These are phyloP conservation scores for Leccinum glutinopallens DNA, from an alignment of 1,284 basidiomycete species.

Conservation along the genomic window DNA sequence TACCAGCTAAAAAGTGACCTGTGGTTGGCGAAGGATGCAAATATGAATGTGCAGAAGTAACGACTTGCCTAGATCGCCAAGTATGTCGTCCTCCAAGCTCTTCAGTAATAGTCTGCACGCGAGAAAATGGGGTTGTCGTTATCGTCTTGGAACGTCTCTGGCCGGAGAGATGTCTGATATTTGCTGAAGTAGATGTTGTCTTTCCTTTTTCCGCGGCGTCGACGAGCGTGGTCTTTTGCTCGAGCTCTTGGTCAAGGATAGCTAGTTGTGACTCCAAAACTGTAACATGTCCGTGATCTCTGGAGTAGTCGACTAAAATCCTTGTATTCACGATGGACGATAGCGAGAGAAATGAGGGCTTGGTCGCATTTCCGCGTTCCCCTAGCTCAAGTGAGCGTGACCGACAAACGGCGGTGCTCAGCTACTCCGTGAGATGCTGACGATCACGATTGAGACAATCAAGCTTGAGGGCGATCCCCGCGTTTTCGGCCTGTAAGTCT, in stretches of 20 bases:
- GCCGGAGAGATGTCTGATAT: no score
- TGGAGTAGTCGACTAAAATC: constrained; percentile 19
- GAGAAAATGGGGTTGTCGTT: no score
- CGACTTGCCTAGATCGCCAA: no score
- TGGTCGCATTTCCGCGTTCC: constrained; percentile 27
- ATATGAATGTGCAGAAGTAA: no score
- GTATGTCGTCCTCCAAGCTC: neutral
- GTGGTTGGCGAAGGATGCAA: no score
- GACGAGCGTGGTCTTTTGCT: constrained; percentile 6
- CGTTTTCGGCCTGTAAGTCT: constrained; percentile 23
- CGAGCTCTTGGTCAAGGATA: constrained; percentile 12
- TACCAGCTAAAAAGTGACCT: no score
- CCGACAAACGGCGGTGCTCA: constrained; percentile 11
- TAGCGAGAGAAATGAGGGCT: constrained; percentile 37
- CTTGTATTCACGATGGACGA: constrained; percentile 28
- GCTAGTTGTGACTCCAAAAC: constrained; percentile 27
- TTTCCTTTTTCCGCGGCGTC: neutral
- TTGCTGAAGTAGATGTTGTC: no score
- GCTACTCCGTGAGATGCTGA: constrained; percentile 16
- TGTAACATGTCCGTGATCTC: constrained; percentile 4
- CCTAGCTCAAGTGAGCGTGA: constrained; percentile 15
- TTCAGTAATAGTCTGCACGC: no score
- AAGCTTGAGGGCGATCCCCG: constrained; percentile 20
- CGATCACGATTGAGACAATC: constrained; percentile 16
- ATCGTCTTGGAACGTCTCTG: no score